Conservation (phyloP, 106 monocot genomes). For the Phalaenopsis equestris region DNA sequence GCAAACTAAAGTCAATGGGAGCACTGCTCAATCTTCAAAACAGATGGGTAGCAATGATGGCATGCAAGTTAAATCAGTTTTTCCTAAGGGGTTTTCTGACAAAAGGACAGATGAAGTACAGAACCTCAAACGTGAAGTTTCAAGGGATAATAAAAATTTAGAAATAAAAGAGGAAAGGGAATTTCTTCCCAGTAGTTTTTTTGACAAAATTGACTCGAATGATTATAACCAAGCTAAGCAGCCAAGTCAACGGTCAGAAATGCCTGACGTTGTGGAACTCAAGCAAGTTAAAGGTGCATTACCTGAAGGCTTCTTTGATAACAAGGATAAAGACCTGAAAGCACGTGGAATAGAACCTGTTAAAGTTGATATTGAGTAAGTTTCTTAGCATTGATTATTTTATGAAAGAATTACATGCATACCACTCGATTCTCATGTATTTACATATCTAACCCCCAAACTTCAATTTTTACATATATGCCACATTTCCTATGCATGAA, state of each 20-base stretch:
- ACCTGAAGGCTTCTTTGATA: conserved; percentile 96
- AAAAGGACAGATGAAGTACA: background rate
- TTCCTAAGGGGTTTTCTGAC: conserved; percentile 30
- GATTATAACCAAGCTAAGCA: conserved; percentile 10
- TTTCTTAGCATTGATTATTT: background rate
- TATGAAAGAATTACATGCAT: too few relatives aligned
- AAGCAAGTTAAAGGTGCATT: conserved; percentile 50
- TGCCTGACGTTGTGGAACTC: conserved; percentile 10
- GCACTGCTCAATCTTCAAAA: conserved; percentile 15
- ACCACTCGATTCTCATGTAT: too few relatives aligned
- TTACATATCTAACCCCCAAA: too few relatives aligned
- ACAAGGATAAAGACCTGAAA: conserved; percentile 89
- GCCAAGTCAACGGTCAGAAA: conserved; percentile 7
- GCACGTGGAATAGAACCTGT: conserved; percentile 94
- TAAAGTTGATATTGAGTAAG: conserved; percentile 86
- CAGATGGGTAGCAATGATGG: conserved; percentile 9
- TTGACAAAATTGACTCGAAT: conserved; percentile 50
- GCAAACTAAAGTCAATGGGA: background rate
- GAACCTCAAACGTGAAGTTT: conserved; percentile 4
- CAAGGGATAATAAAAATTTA: conserved; percentile 14
- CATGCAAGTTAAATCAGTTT: conserved; percentile 21
- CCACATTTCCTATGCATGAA: too few relatives aligned
- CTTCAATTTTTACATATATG: too few relatives aligned
- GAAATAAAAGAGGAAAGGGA: conserved; percentile 29
- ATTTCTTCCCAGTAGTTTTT: conserved; percentile 60